A percentile compares a stretch with the other conserved stretches of the same genome.
These are phyloP conservation scores for Aureobasidium sp. DNA, from an alignment of 2,329 filamentous ascomycete species.

Conservation along the genomic window DNA sequence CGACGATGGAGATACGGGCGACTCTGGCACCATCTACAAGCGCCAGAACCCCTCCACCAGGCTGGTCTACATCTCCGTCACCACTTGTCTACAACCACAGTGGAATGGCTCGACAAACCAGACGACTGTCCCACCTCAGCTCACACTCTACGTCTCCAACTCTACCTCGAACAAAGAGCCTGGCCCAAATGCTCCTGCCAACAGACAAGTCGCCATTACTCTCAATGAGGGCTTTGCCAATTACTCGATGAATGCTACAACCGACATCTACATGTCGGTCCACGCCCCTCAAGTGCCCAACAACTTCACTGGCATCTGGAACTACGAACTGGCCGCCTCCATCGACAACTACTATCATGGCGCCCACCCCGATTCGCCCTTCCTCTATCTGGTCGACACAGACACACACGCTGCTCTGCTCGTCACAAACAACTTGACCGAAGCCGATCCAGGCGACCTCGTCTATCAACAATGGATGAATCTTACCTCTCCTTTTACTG, in stretches of 20 bases:
- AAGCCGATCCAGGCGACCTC: slow-evolving; percentile 35
- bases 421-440: slow-evolving; percentile 65
- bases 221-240: slow-evolving; percentile 65
- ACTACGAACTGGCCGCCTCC: slow-evolving; percentile 74
- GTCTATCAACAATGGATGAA: slow-evolving; percentile 50
- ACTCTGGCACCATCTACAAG: slow-evolving; percentile 15
- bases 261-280: slow-evolving; percentile 69
- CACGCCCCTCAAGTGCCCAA: slow-evolving; percentile 57
- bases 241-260: slow-evolving; percentile 52
- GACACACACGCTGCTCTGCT: slow-evolving; percentile 73
- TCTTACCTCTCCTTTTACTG: slow-evolving; percentile 53
- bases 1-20: slow-evolving; percentile 12
- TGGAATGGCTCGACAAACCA: slow-evolving; percentile 43
- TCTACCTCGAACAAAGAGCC: slow-evolving; percentile 53
- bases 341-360: slow-evolving; percentile 69
- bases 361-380: slow-evolving; percentile 46
- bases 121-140: slow-evolving; percentile 48
- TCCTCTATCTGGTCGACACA: slow-evolving; percentile 74
- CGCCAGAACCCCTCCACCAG: slow-evolving; percentile 25
- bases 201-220: slow-evolving; percentile 34
- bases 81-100: slow-evolving; percentile 71
- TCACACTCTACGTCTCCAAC: slow-evolving; percentile 69
- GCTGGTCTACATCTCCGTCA: slow-evolving; percentile 72
- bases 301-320: slow-evolving; percentile 59
- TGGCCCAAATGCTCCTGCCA: slow-evolving; percentile 44